Percentiles rank a stretch among this genome's conserved stretches.
These are phyloP conservation scores for Aquilaria sinensis DNA, from an alignment of 345 rosid species.

Conservation along the genomic window DNA sequence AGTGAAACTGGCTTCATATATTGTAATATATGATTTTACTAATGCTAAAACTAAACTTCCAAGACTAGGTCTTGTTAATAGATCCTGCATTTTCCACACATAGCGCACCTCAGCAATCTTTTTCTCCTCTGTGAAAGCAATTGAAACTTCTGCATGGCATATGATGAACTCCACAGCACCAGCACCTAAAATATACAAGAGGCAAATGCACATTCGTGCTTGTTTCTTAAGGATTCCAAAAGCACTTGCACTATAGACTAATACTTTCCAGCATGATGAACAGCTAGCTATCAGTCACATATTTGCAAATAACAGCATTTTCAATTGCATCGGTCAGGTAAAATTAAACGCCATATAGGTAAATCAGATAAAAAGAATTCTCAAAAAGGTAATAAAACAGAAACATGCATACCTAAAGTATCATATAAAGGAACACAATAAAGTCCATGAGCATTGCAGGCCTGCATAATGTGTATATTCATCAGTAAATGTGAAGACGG, in stretches of 20 bases:
- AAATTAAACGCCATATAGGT: no score
- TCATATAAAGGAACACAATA: conserved; percentile 86
- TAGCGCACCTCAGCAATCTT: conserved; percentile 62
- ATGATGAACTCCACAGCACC: conserved; percentile 75
- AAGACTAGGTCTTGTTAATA: not conserved
- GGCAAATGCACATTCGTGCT: conserved; percentile 3
- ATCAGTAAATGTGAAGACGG: no score
- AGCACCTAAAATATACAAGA: conserved; percentile 43
- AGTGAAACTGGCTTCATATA: not conserved
- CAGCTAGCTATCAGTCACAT: not conserved
- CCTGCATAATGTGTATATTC: conserved; percentile 39
- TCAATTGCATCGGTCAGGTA: no score
- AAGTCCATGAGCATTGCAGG: conserved; percentile 84
- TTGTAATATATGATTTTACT: not conserved
- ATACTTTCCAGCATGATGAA: no score
- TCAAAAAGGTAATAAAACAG: not conserved
- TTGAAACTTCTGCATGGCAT: conserved; percentile 67
- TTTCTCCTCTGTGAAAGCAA: conserved; percentile 73
- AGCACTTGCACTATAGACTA: not conserved
- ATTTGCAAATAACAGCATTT: not conserved
- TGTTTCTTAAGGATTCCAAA: not conserved
- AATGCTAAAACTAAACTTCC: not conserved
- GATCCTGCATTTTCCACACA: not conserved
- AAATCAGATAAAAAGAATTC: no score
- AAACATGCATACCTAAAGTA: conserved; percentile 55